A percentile compares a stretch with the other conserved stretches of the same genome.
These are phyloP conservation scores for Saccharomycopsis sp. DNA, from an alignment of 805 yeast genomes.

Conservation along the genomic window DNA sequence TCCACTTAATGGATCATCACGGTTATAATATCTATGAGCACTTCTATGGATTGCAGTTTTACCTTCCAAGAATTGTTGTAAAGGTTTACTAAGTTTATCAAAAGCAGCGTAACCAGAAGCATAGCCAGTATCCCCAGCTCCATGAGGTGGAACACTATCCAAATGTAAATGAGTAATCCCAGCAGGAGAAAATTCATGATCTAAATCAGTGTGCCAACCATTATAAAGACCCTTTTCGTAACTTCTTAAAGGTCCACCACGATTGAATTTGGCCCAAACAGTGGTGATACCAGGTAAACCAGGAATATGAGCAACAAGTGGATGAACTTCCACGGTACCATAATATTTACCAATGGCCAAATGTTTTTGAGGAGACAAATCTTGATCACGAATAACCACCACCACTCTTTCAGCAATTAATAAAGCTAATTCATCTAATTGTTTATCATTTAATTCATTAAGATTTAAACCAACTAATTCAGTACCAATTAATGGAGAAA, in stretches of 20 bases:
- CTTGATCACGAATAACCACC: constrained; percentile 40
- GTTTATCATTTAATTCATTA: constrained; percentile 30
- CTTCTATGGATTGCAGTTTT: constrained; percentile 31
- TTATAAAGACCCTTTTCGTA: constrained; percentile 20
- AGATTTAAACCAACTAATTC: constrained; percentile 37
- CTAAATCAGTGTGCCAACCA: constrained; percentile 45
- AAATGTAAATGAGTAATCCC: constrained; percentile 44
- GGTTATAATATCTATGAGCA: constrained; percentile 33
- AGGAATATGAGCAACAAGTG: constrained; percentile 25
- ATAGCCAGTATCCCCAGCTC: constrained; percentile 50
- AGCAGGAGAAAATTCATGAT: constrained; percentile 47
- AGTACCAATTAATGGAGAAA: constrained; percentile 37
- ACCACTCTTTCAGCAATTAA: constrained; percentile 38
- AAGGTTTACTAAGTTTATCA: constrained; percentile 39
- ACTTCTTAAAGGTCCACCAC: constrained; percentile 23
- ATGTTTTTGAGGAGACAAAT: constrained; percentile 33
- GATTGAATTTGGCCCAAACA: constrained; percentile 20
- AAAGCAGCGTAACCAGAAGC: constrained; percentile 44
- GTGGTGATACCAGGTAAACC: constrained; percentile 31
- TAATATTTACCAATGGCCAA: constrained; percentile 35
- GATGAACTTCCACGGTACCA: constrained; percentile 35
- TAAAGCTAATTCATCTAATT: constrained; percentile 36
- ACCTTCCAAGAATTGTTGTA: constrained; percentile 36
- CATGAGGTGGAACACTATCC: constrained; percentile 38
- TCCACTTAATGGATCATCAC: constrained; percentile 37